Evolutionary conservation across 2,329 filamentous ascomycete species (phyloP).

Genomic region (Nemania diffusa): DNA sequence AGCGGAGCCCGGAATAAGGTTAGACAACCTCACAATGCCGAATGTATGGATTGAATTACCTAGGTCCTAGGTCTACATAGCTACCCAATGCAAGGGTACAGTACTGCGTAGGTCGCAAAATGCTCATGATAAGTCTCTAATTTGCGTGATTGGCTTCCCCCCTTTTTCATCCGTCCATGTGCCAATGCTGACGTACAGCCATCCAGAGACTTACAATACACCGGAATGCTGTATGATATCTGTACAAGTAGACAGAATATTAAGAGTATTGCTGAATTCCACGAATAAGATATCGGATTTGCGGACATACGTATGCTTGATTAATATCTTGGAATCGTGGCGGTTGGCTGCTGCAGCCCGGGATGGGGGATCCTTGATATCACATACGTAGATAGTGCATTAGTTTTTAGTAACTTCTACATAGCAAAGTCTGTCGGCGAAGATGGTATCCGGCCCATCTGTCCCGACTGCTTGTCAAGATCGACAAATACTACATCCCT

Average conservation of each 20-base stretch:
- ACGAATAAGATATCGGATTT: background rate
- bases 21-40: slow-evolving; percentile 5
- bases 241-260: background rate
- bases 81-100: background rate
- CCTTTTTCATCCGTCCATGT: background rate
- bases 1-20: background rate
- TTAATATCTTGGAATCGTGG: slow-evolving; percentile 5
- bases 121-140: background rate
- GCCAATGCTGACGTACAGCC: background rate
- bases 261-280: background rate
- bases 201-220: no score
- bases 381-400: background rate
- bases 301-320: background rate
- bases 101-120: background rate
- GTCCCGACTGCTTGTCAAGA: slow-evolving; percentile 14
- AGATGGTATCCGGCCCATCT: background rate
- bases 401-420: background rate
- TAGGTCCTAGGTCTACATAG: background rate
- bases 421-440: background rate
- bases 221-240: background rate
- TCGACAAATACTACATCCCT: slow-evolving; percentile 18
- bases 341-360: background rate
- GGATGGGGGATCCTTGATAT: background rate
- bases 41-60: background rate
- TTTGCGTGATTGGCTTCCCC: background rate